These are phyloP conservation scores for Melanogaster broomeanus DNA, from an alignment of 768 basidiomycete genomes.

Conservation along the genomic window DNA sequence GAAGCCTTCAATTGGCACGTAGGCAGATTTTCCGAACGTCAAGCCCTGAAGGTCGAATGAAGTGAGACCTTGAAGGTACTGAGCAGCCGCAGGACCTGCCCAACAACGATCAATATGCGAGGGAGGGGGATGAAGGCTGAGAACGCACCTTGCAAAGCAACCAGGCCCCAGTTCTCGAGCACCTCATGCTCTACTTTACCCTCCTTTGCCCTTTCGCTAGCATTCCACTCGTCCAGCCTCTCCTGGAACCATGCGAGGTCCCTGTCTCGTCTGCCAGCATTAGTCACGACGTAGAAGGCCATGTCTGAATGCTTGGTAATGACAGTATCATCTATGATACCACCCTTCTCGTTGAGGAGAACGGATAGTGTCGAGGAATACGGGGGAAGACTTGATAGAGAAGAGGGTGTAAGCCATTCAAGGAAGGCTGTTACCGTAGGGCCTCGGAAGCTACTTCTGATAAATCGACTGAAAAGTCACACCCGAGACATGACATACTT, in stretches of 20 bases:
- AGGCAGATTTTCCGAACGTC: conserved; percentile 85
- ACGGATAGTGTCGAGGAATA: conserved; percentile 87
- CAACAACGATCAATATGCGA: not conserved
- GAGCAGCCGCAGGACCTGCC: conserved; percentile 78
- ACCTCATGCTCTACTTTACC: conserved; percentile 80
- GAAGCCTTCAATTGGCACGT: conserved; percentile 64
- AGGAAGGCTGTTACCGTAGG: conserved; percentile 78
- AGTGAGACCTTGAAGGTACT: conserved; percentile 76
- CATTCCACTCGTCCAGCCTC: conserved; percentile 80
- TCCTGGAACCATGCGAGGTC: conserved; percentile 78
- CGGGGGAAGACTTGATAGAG: conserved; percentile 62
- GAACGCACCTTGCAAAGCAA: conserved; percentile 85
- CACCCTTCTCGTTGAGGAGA: conserved; percentile 84
- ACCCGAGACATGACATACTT: conserved; percentile 49
- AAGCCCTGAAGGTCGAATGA: conserved; percentile 71
- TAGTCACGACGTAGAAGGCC: conserved; percentile 94
- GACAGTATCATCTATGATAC: conserved; percentile 95
- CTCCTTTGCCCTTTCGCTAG: conserved; percentile 43
- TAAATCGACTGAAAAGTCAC: not conserved
- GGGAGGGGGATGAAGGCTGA: not conserved
- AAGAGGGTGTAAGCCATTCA: conserved; percentile 88
- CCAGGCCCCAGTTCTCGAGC: conserved; percentile 80
- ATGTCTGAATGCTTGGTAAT: conserved; percentile 81
- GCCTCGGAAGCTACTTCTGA: conserved; percentile 69
- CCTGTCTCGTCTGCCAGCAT: conserved; percentile 82